Evolutionary conservation across 1,284 basidiomycete genomes (phyloP).

Genomic region (Ceratobasidium sp.): DNA sequence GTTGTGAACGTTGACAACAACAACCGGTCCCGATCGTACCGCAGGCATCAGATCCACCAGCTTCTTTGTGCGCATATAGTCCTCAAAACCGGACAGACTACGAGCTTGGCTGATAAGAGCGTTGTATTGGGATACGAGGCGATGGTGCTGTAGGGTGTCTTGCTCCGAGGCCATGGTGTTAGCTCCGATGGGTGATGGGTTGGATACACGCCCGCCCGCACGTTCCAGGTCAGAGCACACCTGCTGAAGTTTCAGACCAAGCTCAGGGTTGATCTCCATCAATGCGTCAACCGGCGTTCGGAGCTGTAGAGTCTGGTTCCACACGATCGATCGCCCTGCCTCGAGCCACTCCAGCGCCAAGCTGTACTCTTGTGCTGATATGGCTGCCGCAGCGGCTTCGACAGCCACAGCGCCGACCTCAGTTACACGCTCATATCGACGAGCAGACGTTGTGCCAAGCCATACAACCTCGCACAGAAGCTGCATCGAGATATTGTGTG

Average conservation of each 20-base stretch:
- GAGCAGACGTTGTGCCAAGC: neutral
- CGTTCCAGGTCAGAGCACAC: neutral
- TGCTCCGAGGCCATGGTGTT: neutral
- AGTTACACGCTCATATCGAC: neutral
- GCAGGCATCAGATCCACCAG: conserved; percentile 21
- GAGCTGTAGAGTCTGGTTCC: conserved; percentile 7
- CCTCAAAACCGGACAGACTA: conserved; percentile 28
- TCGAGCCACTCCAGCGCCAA: conserved; percentile 32
- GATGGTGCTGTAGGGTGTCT: neutral
- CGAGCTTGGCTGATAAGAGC: conserved; percentile 35
- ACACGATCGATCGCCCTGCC: conserved; percentile 14
- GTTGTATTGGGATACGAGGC: conserved; percentile 28
- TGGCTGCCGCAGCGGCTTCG: conserved; percentile 27
- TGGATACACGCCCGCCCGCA: neutral
- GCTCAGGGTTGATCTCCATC: neutral
- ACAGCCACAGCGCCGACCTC: neutral
- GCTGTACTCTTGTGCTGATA: neutral
- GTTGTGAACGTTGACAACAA: conserved; percentile 40
- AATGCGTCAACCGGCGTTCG: conserved; percentile 12
- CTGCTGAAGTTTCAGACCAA: neutral
- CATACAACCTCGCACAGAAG: conserved; percentile 10
- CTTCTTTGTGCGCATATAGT: conserved; percentile 36
- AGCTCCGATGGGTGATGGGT: neutral
- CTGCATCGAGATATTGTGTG: neutral
- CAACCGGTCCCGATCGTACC: conserved; percentile 25